Evolutionary conservation across 225 moss, liverwort and hornwort genomes (phyloP), one percentile per base, ranked within the genome.

Genomic region (Pseudoscleropodium purum): DNA sequence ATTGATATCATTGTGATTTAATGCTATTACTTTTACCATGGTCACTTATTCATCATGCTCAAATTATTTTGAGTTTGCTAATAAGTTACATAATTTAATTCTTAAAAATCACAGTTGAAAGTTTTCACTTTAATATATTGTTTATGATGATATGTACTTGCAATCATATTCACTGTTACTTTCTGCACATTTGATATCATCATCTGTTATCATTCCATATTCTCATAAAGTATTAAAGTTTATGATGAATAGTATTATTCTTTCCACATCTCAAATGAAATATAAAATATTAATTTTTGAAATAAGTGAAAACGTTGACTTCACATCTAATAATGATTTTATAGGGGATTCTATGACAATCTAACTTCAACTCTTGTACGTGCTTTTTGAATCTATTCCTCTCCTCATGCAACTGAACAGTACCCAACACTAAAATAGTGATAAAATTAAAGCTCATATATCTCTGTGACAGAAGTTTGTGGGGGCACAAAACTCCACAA

Each of bases 101-200:
- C 3, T 37, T 6, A 15, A 0, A 15, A 54, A 9, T 54, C 25
- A 54, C 7, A 5, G 0, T 0, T 1, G 1, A 10, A 27, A 81
- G 16, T 20, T 43, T 81, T 30, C 13, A 20, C 61, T 81, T 81
- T 4, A 61, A 81, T 81, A 61, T 6, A 52, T 43, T 30, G 12
- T 43, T 29, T 61, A 61, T 61, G 31, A 81, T 81, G 43, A 20
- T 61, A 61, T 81, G 2, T 61, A 81, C 14, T 81, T 61, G 13
- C 43, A 81, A 43, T 81, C 60, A 81, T 81, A 4, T 43, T 61
- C 30, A 13, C 8, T 39, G 14, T 19, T 61, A 1, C 43, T 29
- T 39, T 81, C 2, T 81, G 81, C 81, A 81, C 81, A 81, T 81
- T 81, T 61, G 61, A 81, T 81, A 81, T 43, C 61, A 81, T 8